Evolutionary conservation across 345 rosid genomes (phyloP), one percentile per base, ranked within the genome.

Genomic region (Iberis pinnata): DNA sequence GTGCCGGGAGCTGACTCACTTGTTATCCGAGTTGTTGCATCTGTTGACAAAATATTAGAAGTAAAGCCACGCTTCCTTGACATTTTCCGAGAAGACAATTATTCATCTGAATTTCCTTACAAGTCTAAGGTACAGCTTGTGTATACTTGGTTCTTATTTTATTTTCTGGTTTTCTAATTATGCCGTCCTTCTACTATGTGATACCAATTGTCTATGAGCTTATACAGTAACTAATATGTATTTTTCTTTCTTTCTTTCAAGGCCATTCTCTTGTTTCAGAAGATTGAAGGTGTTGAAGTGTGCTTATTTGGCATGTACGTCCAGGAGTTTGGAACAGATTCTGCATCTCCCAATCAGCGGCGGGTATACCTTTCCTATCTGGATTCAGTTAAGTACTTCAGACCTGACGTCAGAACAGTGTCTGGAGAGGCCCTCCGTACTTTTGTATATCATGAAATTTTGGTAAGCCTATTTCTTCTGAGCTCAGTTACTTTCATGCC

Each of bases 241-340:
- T 17, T 16, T 19, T 65, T 46, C 36, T 73, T 57, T 67, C 56
- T 75, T 72, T 68, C 76, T n/a, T n/a, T n/a, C n/a, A n/a, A 92
- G 98, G 97, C 88, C 18, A 45, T 92, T 73, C 60, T 92, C 69
- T 65, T 92, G 71, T 88, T 92, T 73, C 98, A 92, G 76, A 92
- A 88, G 86, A 92, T 92, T 69, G 97, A 92, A 75, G 98, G 98
- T 18, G 98, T 88, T 54, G 98, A 92, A 74, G 98, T 92, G n/a
- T 88, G 98, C 75, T 65, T 92, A 14, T 92, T 92, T 69, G 97
- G 98, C 62, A 92, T 92, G 98, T 92, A 92, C 58, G 98, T 92
- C 61, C 98, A 92, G 69, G 98, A 92, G 75, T 92, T 88, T 67
- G 98, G 98, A 66, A 73, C 97, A 43, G 98, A 92, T 75, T 73